A percentile compares a stretch with the other conserved stretches of the same genome.
Conservation (phyloP, 2,329 filamentous ascomycete species). For the Tolypocladium cylindrosporum region DNA sequence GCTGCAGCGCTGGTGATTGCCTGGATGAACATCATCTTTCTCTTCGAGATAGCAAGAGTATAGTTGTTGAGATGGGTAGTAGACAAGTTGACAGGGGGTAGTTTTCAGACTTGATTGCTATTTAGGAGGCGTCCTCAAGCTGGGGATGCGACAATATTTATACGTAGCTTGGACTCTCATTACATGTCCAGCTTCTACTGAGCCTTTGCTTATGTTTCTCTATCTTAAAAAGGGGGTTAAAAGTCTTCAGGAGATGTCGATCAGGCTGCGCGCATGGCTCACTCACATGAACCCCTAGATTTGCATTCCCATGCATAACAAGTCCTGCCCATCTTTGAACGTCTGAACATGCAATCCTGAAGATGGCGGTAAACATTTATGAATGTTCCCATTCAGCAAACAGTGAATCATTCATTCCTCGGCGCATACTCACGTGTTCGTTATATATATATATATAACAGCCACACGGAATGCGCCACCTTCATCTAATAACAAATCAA, state of each 20-base stretch:
- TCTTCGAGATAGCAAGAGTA: not conserved
- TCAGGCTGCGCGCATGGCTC: not conserved
- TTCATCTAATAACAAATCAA: not conserved
- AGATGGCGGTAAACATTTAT: not conserved
- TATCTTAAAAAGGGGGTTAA: not conserved
- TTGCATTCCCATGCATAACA: not conserved
- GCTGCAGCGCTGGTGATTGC: not conserved
- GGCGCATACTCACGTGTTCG: not conserved
- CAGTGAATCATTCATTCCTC: not conserved
- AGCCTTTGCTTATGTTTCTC: no score
- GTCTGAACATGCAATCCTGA: not conserved
- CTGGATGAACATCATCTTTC: not conserved
- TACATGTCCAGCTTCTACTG: not conserved
- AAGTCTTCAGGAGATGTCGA: not conserved
- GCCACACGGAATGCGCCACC: not conserved
- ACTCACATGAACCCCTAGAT: not conserved
- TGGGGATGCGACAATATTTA: not conserved
- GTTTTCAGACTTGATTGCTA: not conserved
- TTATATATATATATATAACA: not conserved
- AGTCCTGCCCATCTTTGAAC: not conserved
- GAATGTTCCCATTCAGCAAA: not conserved
- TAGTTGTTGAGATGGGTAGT: not conserved
- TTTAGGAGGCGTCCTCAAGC: no score
- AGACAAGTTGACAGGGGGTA: not conserved
- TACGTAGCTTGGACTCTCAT: not conserved